Percentiles rank a stretch among this genome's conserved stretches.
Conservation (phyloP, 345 rosid species). For the Salix koriyanagi region DNA sequence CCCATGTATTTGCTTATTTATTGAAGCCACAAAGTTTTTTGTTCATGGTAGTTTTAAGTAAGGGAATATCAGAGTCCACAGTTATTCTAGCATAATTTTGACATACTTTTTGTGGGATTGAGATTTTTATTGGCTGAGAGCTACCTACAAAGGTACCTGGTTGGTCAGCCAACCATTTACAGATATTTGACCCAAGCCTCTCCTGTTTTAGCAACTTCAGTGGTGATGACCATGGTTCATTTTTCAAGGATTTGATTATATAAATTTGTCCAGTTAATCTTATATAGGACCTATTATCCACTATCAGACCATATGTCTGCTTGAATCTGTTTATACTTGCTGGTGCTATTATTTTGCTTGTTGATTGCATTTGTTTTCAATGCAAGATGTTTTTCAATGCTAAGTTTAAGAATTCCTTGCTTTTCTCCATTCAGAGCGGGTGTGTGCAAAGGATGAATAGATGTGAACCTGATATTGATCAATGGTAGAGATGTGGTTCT, state of each 20-base stretch:
- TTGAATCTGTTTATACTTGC: neutral
- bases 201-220: neutral
- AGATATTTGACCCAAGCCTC: neutral
- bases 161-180: neutral
- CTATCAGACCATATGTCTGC: neutral
- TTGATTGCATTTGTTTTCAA: neutral
- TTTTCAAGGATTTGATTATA: neutral
- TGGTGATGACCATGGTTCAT: neutral
- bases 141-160: neutral
- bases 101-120: neutral
- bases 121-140: neutral
- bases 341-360: neutral
- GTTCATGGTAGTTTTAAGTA: neutral
- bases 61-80: neutral
- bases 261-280: neutral
- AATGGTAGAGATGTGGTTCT: neutral
- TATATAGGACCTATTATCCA: neutral
- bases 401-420: neutral
- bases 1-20: neutral
- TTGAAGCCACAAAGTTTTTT: neutral
- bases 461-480: neutral
- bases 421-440: constrained; percentile 53
- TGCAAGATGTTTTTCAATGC: neutral
- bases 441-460: constrained; percentile 67
- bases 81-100: neutral